Conservation (phyloP, 129 eudicot genomes). For the Chrysanthemum makinoi region DNA sequence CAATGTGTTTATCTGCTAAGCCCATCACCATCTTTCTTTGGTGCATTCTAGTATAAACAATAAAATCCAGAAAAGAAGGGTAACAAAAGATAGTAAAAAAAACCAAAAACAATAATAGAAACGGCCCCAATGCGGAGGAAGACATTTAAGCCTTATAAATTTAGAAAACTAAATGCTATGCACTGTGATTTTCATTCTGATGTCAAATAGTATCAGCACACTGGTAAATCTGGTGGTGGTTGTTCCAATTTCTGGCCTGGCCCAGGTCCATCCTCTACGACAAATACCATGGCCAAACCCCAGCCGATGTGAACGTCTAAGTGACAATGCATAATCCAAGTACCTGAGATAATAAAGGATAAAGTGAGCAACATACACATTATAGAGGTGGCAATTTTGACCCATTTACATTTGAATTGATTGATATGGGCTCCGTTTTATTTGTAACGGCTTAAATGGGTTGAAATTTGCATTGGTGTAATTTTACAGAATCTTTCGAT, state of each 20-base stretch:
- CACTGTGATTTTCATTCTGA: neutral
- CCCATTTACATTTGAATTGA: neutral
- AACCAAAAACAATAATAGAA: slow-evolving; percentile 15
- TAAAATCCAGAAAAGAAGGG: neutral
- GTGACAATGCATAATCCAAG: slow-evolving; percentile 90
- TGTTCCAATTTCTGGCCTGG: slow-evolving; percentile 49
- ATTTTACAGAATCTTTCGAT: neutral
- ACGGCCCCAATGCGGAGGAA: slow-evolving; percentile 41
- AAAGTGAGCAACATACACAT: neutral
- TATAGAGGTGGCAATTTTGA: neutral
- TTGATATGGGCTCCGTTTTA: neutral
- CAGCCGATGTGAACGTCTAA: slow-evolving; percentile 90
- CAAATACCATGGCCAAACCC: slow-evolving; percentile 81
- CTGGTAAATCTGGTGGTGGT: slow-evolving; percentile 70
- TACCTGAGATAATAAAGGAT: slow-evolving; percentile 43
- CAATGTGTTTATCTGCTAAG: slow-evolving; percentile 10
- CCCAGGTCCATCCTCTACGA: slow-evolving; percentile 81
- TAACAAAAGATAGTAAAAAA: neutral
- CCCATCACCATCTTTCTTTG: slow-evolving; percentile 15
- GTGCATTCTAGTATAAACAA: slow-evolving; percentile 23
- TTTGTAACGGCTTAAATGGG: neutral
- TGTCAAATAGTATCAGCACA: slow-evolving; percentile 45
- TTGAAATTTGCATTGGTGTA: neutral
- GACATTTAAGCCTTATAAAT: slow-evolving; percentile 21
- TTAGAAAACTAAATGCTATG: slow-evolving; percentile 26